Conservation (phyloP, 164 flowering plant genomes). For the Liriodendron chinense region DNA sequence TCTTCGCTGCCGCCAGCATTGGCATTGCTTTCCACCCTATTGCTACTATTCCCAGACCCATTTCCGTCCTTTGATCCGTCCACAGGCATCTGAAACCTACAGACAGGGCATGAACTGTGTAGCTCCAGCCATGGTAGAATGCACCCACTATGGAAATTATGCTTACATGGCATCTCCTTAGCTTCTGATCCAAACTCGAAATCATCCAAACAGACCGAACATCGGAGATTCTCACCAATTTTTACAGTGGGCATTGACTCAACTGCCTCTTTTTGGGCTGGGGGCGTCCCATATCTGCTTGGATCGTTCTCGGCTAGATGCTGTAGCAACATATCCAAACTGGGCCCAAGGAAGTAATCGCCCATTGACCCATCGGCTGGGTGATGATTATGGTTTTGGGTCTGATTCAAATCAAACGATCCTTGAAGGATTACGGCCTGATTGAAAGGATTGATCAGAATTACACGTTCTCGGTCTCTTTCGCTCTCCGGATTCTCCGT, state of each 20-base stretch:
- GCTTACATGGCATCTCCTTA: constrained; percentile 89
- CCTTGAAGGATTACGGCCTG: constrained; percentile 62
- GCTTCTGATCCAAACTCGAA: constrained; percentile 64
- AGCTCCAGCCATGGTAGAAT: constrained; percentile 81
- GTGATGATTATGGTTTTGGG: constrained; percentile 8
- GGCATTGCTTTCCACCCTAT: constrained; percentile 14
- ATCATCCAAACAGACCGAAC: constrained; percentile 82
- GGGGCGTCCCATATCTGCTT: constrained; percentile 79
- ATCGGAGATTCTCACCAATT: constrained; percentile 44
- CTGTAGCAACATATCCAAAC: constrained; percentile 71
- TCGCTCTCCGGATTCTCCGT: constrained; percentile 32
- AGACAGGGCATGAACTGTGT: constrained; percentile 90
- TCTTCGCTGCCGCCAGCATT: background rate
- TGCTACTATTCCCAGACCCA: constrained; percentile 20
- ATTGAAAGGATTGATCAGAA: constrained; percentile 59
- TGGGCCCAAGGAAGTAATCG: constrained; percentile 73
- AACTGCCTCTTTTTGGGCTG: constrained; percentile 71
- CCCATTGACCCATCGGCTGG: constrained; percentile 46
- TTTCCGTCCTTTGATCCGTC: constrained; percentile 52
- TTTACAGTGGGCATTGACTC: constrained; percentile 70
- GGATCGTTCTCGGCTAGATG: constrained; percentile 90
- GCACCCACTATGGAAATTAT: constrained; percentile 70
- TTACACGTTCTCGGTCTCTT: constrained; percentile 39
- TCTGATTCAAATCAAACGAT: constrained; percentile 28
- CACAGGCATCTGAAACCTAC: constrained; percentile 69